Conservation (phyloP, 805 yeast species). For the Tetrapisispora nanseiensis region DNA sequence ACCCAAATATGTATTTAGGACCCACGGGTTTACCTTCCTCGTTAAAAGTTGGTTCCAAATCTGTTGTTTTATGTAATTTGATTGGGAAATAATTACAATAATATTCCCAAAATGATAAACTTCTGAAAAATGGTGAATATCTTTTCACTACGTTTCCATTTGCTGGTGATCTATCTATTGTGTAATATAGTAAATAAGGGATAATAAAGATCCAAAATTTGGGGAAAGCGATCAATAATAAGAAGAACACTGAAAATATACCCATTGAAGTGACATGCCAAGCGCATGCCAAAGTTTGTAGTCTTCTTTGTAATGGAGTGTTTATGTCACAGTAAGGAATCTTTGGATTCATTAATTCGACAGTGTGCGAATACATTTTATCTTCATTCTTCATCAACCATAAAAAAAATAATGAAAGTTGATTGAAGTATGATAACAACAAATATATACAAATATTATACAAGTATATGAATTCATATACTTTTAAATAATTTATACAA, state of each 20-base stretch:
- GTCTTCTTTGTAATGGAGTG: slow-evolving; percentile 47
- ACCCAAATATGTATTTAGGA: slow-evolving; percentile 78
- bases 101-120: slow-evolving; percentile 52
- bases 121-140: slow-evolving; percentile 47
- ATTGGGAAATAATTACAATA: slow-evolving; percentile 80
- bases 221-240: slow-evolving; percentile 50
- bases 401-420: neutral
- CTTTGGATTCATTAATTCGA: no score
- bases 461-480: no score
- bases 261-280: slow-evolving; percentile 67
- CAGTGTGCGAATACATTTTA: neutral
- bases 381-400: neutral
- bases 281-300: slow-evolving; percentile 58
- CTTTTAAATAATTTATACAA: no score
- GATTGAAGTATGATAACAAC: neutral
- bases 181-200: slow-evolving; percentile 53
- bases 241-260: slow-evolving; percentile 40
- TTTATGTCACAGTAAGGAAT: slow-evolving; percentile 41
- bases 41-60: slow-evolving; percentile 60
- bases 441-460: no score
- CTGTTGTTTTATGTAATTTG: slow-evolving; percentile 52
- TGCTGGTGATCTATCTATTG: slow-evolving; percentile 55
- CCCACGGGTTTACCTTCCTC: slow-evolving; percentile 36
- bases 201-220: slow-evolving; percentile 57
- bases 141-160: slow-evolving; percentile 61